Conservation (phyloP, 208 protist species). For the Leishmania aethiopica region DNA sequence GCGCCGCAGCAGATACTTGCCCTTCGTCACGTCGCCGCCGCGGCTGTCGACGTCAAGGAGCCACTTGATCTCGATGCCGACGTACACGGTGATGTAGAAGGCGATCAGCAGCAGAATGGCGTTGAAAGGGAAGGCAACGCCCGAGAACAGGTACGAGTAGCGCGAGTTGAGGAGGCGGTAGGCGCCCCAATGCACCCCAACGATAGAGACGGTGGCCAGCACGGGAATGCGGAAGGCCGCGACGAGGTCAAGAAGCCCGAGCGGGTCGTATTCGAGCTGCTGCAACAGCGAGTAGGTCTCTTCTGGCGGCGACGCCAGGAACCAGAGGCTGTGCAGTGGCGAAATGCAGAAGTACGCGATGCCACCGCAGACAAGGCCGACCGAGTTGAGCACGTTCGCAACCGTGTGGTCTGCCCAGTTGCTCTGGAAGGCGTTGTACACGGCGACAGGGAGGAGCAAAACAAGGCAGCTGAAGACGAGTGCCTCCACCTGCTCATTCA, state of each 20-base stretch:
- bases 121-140: constrained; percentile 71
- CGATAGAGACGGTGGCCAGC: constrained; percentile 31
- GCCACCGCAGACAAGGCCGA: constrained; percentile 59
- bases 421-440: constrained; percentile 79
- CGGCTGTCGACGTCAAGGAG: constrained; percentile 60
- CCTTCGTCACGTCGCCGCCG: constrained; percentile 37
- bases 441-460: constrained; percentile 51
- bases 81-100: constrained; percentile 58
- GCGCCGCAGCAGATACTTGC: constrained; percentile 16
- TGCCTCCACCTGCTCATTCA: constrained; percentile 70
- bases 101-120: constrained; percentile 55
- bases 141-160: constrained; percentile 83
- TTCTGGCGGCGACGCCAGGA: constrained; percentile 37
- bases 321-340: constrained; percentile 74
- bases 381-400: constrained; percentile 61
- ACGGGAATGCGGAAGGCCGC: constrained; percentile 34
- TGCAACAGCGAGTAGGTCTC: constrained; percentile 26
- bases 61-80: constrained; percentile 50
- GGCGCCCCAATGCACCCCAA: constrained; percentile 56
- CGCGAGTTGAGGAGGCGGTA: constrained; percentile 74
- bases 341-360: constrained; percentile 68
- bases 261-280: constrained; percentile 71
- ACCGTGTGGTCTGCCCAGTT: constrained; percentile 62
- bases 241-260: constrained; percentile 60
- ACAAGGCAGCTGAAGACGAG: constrained; percentile 70